These are phyloP conservation scores for Cornus florida DNA, from an alignment of 148 eudicot genomes.

Conservation along the genomic window DNA sequence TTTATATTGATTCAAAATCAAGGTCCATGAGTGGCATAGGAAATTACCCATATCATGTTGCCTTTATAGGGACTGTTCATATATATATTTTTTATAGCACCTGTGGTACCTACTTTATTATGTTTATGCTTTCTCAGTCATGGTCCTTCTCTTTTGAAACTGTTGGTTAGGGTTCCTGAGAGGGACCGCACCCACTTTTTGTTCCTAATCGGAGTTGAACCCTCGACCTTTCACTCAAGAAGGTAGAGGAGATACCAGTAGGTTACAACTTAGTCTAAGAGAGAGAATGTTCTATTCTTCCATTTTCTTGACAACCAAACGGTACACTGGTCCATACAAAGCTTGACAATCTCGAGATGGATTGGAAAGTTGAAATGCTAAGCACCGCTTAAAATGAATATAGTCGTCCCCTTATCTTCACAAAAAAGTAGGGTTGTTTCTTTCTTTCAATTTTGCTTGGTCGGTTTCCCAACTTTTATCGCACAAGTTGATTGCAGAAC, in stretches of 20 bases:
- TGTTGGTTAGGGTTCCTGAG: neutral
- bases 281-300: neutral
- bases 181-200: no score
- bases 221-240: no score
- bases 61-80: neutral
- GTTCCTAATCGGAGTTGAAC: no score
- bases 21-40: neutral
- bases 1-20: no score
- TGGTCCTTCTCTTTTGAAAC: neutral
- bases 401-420: neutral
- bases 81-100: neutral
- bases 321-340: neutral
- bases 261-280: no score
- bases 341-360: neutral
- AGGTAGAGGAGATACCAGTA: no score
- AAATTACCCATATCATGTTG: neutral
- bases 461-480: neutral
- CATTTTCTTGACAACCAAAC: neutral
- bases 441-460: neutral
- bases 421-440: neutral
- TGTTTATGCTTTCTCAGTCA: neutral
- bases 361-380: neutral
- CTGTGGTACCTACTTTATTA: neutral
- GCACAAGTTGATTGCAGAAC: neutral
- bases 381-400: neutral